Evolutionary conservation across 148 eudicot species (phyloP).

Genomic region (Rhododendron henanense): DNA sequence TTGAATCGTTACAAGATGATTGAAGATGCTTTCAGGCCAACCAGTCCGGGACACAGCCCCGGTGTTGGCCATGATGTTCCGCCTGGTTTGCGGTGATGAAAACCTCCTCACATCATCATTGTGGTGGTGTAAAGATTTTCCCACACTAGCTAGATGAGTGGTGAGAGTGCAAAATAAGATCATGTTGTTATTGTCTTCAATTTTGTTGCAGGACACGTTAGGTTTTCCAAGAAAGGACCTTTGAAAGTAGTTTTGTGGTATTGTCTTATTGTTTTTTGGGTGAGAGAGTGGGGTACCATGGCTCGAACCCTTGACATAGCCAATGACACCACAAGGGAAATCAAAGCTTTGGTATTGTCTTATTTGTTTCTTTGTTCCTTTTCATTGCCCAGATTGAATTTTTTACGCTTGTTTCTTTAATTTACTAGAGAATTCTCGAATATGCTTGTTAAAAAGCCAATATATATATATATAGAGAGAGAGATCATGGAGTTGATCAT

Average conservation of each 20-base stretch:
- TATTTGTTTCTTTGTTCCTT: background rate
- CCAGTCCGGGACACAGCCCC: constrained; percentile 48
- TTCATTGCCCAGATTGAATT: background rate
- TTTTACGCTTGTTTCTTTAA: background rate
- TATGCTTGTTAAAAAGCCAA: background rate
- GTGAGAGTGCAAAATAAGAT: background rate
- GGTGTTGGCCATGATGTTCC: constrained; percentile 51
- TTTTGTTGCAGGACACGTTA: background rate
- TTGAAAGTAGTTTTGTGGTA: background rate
- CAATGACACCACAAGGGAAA: no score
- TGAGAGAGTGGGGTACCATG: no score
- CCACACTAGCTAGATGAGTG: background rate
- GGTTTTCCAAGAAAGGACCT: background rate
- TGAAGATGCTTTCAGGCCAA: constrained; percentile 50
- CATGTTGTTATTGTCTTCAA: background rate
- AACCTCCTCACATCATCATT: background rate
- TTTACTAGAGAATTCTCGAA: background rate
- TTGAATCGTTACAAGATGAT: constrained; percentile 33
- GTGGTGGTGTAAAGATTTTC: background rate
- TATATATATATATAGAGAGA: background rate
- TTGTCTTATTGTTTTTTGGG: background rate
- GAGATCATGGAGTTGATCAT: background rate
- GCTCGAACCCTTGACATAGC: no score
- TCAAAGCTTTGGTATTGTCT: background rate
- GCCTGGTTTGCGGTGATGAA: constrained; percentile 22